phyloP scores from a whole-genome alignment of 768 basidiomycete species.

The Mrakia gelida region DNA sequence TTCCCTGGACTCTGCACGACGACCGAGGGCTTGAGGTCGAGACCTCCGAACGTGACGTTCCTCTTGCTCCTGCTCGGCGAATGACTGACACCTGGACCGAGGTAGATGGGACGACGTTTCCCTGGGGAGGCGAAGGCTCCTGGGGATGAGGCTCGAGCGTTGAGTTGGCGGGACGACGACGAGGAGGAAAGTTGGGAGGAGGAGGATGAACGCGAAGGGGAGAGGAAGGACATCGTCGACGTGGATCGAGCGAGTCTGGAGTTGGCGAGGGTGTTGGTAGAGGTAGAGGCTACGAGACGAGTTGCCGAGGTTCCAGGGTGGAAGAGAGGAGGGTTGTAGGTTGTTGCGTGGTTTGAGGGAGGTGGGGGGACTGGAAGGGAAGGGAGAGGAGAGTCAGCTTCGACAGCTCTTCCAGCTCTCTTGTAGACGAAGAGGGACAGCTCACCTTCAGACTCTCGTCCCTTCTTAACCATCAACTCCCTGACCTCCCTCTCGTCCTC shows the following conservation, averaged over 20 bases:
- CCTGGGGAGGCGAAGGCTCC: not conserved
- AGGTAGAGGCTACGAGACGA: not conserved
- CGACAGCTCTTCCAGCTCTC: too few relatives aligned
- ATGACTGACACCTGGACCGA: conserved; percentile 25
- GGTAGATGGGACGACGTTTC: conserved; percentile 29
- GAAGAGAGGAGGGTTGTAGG: conserved; percentile 17
- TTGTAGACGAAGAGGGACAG: not conserved
- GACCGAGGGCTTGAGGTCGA: not conserved
- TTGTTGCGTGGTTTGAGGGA: not conserved
- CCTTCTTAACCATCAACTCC: not conserved
- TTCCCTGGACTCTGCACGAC: conserved; percentile 24
- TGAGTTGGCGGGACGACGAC: not conserved
- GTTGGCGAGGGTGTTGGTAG: conserved; percentile 14
- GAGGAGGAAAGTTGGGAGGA: not conserved
- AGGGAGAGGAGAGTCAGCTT: not conserved
- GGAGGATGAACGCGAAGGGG: conserved; percentile 22
- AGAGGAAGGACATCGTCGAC: conserved; percentile 26
- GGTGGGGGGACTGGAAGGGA: not conserved
- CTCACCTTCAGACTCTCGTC: not conserved
- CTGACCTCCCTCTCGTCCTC: not conserved
- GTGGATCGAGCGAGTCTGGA: conserved; percentile 16
- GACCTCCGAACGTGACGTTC: conserved; percentile 19
- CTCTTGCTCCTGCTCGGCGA: conserved; percentile 13
- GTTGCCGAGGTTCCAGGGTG: conserved; percentile 22
- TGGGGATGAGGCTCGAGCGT: not conserved